A percentile compares a stretch with the other conserved stretches of the same genome.
These are phyloP conservation scores for Marasmius tenuissimus DNA, from an alignment of 1,284 basidiomycete species.

Conservation along the genomic window DNA sequence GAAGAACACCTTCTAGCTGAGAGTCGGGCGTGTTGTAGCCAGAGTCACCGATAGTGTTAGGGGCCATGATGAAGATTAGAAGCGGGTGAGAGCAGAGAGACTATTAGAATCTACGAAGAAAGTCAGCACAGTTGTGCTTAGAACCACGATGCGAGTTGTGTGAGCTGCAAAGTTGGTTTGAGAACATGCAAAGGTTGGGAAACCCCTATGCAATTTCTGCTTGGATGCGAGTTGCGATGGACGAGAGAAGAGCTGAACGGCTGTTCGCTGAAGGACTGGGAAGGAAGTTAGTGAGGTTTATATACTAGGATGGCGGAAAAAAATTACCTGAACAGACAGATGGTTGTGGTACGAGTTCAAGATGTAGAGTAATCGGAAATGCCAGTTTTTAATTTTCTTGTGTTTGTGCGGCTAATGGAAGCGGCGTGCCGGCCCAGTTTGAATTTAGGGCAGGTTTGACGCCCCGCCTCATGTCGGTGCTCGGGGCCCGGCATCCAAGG, in stretches of 20 bases:
- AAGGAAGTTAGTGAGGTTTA: background rate
- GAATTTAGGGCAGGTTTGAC: no score
- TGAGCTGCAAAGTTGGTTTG: constrained; percentile 78
- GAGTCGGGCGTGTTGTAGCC: constrained; percentile 68
- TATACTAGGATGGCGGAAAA: background rate
- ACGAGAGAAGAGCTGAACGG: background rate
- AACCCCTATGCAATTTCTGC: background rate
- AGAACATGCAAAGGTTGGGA: constrained; percentile 75
- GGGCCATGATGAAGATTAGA: constrained; percentile 46
- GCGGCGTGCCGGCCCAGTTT: no score
- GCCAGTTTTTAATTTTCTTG: no score
- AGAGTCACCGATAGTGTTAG: constrained; percentile 42
- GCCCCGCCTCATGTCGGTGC: no score
- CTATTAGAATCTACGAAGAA: constrained; percentile 52
- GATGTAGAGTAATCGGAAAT: background rate
- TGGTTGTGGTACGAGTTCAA: background rate
- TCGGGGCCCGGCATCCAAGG: no score
- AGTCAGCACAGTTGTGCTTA: constrained; percentile 69
- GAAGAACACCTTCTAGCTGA: constrained; percentile 61
- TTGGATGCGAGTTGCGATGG: background rate
- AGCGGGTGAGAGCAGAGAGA: constrained; percentile 23
- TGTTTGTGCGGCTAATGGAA: no score
- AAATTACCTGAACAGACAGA: background rate
- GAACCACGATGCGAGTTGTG: constrained; percentile 78
- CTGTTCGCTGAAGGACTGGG: background rate